Conservation (phyloP, 2,329 filamentous ascomycete genomes). For the Colletotrichum sp. region DNA sequence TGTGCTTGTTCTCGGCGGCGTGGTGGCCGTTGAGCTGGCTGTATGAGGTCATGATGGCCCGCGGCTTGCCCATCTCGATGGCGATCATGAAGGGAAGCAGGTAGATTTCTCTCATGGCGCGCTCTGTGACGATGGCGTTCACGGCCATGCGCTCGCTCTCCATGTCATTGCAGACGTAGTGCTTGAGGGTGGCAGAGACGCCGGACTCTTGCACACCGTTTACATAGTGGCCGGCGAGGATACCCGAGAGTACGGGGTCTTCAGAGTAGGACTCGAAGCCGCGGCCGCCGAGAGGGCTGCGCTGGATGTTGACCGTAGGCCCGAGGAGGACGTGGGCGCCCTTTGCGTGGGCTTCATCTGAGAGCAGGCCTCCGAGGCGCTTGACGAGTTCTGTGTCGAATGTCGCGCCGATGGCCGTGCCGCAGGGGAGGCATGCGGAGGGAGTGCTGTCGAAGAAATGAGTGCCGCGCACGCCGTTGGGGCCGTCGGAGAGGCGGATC, state of each 20-base stretch:
- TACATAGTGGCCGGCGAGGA: constrained; percentile 57
- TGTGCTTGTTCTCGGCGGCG: constrained; percentile 39
- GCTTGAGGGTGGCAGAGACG: constrained; percentile 62
- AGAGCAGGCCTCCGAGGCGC: constrained; percentile 54
- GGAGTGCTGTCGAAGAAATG: constrained; percentile 69
- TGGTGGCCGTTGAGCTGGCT: constrained; percentile 42
- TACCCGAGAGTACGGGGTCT: constrained; percentile 61
- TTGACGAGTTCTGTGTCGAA: constrained; percentile 60
- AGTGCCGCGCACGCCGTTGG: constrained; percentile 59
- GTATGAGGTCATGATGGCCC: constrained; percentile 61
- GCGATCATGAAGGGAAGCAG: constrained; percentile 62
- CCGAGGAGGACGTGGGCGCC: constrained; percentile 63
- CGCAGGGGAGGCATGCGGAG: constrained; percentile 65
- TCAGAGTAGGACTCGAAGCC: constrained; percentile 66
- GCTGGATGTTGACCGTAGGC: constrained; percentile 67
- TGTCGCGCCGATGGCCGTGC: constrained; percentile 61
- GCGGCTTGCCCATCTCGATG: constrained; percentile 54
- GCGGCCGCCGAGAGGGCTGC: constrained; percentile 61
- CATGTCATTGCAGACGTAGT: constrained; percentile 67
- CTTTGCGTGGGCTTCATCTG: constrained; percentile 58
- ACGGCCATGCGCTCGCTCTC: constrained; percentile 63
- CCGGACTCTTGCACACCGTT: constrained; percentile 61
- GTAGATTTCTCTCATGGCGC: constrained; percentile 64
- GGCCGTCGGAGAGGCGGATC: constrained; percentile 24
- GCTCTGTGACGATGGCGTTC: constrained; percentile 57